Conservation (phyloP, 495 filamentous ascomycete genomes). For the Pseudevernia furfuracea region DNA sequence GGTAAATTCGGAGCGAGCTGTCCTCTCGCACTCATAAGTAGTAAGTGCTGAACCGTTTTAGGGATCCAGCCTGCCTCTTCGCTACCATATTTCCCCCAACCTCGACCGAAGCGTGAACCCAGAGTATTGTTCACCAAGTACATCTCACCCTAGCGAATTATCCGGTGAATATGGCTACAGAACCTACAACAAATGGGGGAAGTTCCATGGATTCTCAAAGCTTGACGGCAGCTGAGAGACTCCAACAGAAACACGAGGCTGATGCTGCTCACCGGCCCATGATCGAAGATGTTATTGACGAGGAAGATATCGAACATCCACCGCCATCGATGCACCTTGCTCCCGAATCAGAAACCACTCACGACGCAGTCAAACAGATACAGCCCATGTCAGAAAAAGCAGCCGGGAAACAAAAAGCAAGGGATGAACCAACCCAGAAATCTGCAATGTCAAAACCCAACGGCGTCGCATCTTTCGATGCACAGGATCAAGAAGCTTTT, state of each 20-base stretch:
- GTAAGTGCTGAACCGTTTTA: neutral
- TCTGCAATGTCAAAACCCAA: slow-evolving; percentile 38
- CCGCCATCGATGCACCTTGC: slow-evolving; percentile 36
- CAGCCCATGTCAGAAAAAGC: slow-evolving; percentile 47
- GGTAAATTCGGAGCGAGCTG: neutral
- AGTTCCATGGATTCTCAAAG: slow-evolving; percentile 31
- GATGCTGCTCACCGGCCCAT: slow-evolving; percentile 59
- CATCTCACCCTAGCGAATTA: neutral
- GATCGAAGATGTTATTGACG: slow-evolving; percentile 72
- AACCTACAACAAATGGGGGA: slow-evolving; percentile 37
- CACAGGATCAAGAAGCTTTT: slow-evolving; percentile 81
- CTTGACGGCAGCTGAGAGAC: slow-evolving; percentile 57
- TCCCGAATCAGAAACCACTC: slow-evolving; percentile 12
- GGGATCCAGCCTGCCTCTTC: neutral
- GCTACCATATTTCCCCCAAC: neutral
- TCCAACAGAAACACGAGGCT: slow-evolving; percentile 66
- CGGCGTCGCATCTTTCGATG: slow-evolving; percentile 54
- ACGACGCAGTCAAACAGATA: slow-evolving; percentile 1
- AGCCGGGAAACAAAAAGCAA: slow-evolving; percentile 54
- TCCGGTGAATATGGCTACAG: slow-evolving; percentile 14
- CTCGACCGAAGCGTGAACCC: neutral
- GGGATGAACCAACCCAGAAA: slow-evolving; percentile 29
- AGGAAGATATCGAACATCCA: slow-evolving; percentile 62
- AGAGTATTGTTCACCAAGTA: neutral
- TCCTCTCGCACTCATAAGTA: neutral